Evolutionary conservation across 805 yeast genomes (phyloP), one percentile per base, ranked within the genome.

Genomic region (Suhomyces pyralidae): DNA sequence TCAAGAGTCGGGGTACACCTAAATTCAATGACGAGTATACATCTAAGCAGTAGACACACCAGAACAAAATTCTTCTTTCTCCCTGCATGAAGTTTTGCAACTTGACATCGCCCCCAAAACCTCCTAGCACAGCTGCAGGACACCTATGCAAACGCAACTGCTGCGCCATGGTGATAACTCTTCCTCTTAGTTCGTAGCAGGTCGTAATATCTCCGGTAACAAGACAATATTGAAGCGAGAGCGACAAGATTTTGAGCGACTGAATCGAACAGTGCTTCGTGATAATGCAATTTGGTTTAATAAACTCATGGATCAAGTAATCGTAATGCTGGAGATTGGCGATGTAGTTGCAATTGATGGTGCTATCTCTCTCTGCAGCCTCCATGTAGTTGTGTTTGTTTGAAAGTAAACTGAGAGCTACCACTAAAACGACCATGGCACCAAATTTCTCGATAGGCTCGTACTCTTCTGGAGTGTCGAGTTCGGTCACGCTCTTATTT

Each of bases 101-200:
- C 28, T 69, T 61, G 14, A 65, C 66, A 28, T 61, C 65, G 15
- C 48, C 50, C 14, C 56, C 52, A 38, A 36, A 49, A 24, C 58
- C 61, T 8, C 66, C 66, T 48, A 86, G 70, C 3, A 89, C 91
- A 0, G 93, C 93, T 4, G 92, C 84, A 8, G 96, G 96, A 67
- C 96, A 87, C 59, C 96, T 77, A 65, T 90, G 96, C 45, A 91
- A 73, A 59, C 97, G 81, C 50, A 91, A 71, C 60, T 90, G 94
- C 61, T 89, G 96, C 4, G 92, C 85, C 92, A 89, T 87, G 25
- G 90, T 84, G 10, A 86, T 82, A 7, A 86, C 84, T 58, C 84
- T 77, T 43, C 93, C 92, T 54, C 96, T 77, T 42, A 88, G 75
- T 50, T 85, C 86, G 70, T 90, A 90, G 55, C 90, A 78, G 1